A percentile compares a stretch with the other conserved stretches of the same genome.
Evolutionary conservation across 352 stramenopile genomes (phyloP).

Genomic region (Blastocystis sp.): DNA sequence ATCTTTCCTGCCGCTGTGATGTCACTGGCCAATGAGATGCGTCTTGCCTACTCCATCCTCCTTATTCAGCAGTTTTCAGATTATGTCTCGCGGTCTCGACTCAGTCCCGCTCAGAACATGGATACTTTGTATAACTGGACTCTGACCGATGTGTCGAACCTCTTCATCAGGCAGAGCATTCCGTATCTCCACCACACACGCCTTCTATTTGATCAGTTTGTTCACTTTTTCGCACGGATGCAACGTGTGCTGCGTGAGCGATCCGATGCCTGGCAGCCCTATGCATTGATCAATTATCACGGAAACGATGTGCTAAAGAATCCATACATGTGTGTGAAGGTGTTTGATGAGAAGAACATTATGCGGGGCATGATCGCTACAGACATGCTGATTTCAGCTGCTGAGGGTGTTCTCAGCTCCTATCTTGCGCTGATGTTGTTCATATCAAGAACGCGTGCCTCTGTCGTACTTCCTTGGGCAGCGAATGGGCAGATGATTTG

Average conservation of each 20-base stretch:
- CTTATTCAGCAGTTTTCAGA: slow-evolving; percentile 35
- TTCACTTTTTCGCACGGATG: neutral
- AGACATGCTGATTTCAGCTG: slow-evolving; percentile 55
- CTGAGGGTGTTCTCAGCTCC: neutral
- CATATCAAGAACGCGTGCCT: neutral
- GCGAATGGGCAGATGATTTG: neutral
- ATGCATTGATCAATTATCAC: slow-evolving; percentile 20
- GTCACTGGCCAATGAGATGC: slow-evolving; percentile 36
- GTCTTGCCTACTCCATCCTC: slow-evolving; percentile 5
- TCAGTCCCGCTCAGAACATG: neutral
- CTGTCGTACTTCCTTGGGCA: neutral
- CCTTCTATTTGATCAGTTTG: neutral
- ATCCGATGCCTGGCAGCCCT: slow-evolving; percentile 35
- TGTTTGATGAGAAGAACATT: slow-evolving; percentile 52
- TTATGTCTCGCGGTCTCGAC: neutral
- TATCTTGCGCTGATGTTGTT: slow-evolving; percentile 42
- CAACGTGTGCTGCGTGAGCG: slow-evolving; percentile 19
- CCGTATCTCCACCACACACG: neutral
- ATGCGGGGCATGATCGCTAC: slow-evolving; percentile 33
- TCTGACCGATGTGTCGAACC: slow-evolving; percentile 10
- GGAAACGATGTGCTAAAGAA: neutral
- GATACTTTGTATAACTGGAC: slow-evolving; percentile 42
- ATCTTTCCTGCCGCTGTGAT: slow-evolving; percentile 25
- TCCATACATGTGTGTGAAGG: neutral
- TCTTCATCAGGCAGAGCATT: neutral